A percentile compares a stretch with the other conserved stretches of the same genome.
Conservation (phyloP, 2,329 filamentous ascomycete genomes). For the Parasarocladium wereldwijsianum region DNA sequence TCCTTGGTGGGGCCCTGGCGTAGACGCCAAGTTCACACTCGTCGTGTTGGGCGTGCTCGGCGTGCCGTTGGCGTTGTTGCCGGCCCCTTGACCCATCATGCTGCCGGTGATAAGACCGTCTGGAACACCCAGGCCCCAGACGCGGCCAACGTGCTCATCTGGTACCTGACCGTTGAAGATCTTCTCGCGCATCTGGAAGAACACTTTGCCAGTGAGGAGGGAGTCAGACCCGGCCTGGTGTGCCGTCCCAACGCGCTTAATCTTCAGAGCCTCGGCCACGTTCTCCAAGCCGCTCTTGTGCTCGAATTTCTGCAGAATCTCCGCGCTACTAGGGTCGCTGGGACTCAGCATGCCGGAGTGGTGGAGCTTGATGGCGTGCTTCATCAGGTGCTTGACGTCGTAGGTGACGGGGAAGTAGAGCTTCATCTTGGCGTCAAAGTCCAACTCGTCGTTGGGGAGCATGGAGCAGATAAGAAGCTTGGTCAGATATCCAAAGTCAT, state of each 20-base stretch:
- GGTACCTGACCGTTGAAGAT: conserved; percentile 76
- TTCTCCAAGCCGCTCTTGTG: conserved; percentile 86
- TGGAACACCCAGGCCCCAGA: conserved; percentile 78
- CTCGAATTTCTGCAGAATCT: conserved; percentile 73
- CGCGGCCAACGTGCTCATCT: conserved; percentile 72
- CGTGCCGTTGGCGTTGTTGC: conserved; percentile 36
- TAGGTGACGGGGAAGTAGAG: conserved; percentile 88
- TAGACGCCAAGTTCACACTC: conserved; percentile 30
- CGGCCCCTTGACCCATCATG: conserved; percentile 19
- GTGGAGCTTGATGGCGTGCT: conserved; percentile 63
- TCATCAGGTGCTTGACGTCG: conserved; percentile 96
- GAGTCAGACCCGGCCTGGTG: conserved; percentile 93
- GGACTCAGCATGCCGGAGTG: conserved; percentile 48
- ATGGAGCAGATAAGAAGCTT: conserved; percentile 78
- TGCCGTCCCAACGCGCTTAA: conserved; percentile 73
- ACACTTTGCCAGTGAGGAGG: conserved; percentile 82
- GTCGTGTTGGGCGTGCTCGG: conserved; percentile 58
- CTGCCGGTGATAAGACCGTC: conserved; percentile 28
- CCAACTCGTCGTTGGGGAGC: conserved; percentile 75
- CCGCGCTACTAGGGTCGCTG: conserved; percentile 47
- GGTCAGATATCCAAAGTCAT: conserved; percentile 94
- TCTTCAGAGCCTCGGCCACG: conserved; percentile 82
- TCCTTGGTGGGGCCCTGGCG: conserved; percentile 41
- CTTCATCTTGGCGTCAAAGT: conserved; percentile 79
- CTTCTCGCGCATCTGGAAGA: conserved; percentile 81